Evolutionary conservation across 306 rosid genomes (phyloP).

Genomic region (Dryas drummondii): DNA sequence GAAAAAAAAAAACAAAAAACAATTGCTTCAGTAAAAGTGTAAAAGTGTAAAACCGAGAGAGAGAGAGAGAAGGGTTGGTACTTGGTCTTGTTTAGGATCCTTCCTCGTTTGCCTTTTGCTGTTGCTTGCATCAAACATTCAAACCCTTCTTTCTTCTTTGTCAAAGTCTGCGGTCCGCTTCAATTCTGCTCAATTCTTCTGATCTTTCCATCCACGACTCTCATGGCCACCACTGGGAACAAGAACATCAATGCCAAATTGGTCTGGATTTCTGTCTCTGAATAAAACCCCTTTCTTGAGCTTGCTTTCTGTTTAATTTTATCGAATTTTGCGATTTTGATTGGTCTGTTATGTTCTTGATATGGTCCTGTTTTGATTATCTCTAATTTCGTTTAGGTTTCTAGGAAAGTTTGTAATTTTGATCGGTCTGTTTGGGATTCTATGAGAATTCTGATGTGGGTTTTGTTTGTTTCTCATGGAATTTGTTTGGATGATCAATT

Average conservation of each 20-base stretch:
- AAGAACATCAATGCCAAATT: conserved; percentile 62
- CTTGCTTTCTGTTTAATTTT: conserved; percentile 3
- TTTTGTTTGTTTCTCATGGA: neutral
- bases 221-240: conserved; percentile 64
- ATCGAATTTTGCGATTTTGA: conserved; percentile 1
- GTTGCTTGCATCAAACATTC: conserved; percentile 9
- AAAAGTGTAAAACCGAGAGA: neutral
- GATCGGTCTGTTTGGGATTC: neutral
- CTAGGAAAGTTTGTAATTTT: neutral
- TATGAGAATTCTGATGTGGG: neutral
- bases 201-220: conserved; percentile 10
- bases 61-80: conserved; percentile 10
- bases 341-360: neutral
- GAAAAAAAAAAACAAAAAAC: neutral
- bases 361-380: neutral
- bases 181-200: conserved; percentile 1
- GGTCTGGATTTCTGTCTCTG: conserved; percentile 29
- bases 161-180: conserved; percentile 13
- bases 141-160: conserved; percentile 16
- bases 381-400: neutral
- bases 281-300: conserved; percentile 5
- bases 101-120: conserved; percentile 23
- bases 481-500: neutral
- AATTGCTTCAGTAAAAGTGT: neutral
- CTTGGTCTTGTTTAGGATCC: conserved; percentile 17